Evolutionary conservation across 805 yeast genomes (phyloP).

Genomic region (Barnettozyma wickerhamii): DNA sequence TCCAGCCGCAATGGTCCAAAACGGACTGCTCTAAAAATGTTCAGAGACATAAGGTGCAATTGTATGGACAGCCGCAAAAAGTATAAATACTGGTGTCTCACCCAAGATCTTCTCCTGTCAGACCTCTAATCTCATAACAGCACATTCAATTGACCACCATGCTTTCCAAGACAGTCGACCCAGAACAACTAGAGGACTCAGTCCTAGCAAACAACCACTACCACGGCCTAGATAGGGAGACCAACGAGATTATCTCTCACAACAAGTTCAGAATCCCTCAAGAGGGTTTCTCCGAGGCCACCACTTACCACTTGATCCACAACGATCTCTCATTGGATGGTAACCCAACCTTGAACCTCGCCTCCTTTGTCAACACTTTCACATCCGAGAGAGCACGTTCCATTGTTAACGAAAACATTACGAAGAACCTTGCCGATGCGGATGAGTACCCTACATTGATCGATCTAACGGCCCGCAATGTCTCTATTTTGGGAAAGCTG

Average conservation of each 20-base stretch:
- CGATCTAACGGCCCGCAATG: conserved; percentile 77
- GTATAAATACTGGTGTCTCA: not conserved
- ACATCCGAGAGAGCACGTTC: conserved; percentile 48
- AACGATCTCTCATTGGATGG: conserved; percentile 83
- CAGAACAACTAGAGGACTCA: conserved; percentile 29
- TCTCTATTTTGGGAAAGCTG: conserved; percentile 69
- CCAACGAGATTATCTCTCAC: conserved; percentile 19
- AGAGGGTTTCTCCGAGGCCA: conserved; percentile 45
- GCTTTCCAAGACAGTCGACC: conserved; percentile 25
- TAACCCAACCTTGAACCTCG: conserved; percentile 75
- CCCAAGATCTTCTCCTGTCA: too few relatives aligned
- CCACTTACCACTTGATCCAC: conserved; percentile 59
- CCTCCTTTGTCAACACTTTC: conserved; percentile 83
- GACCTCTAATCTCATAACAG: too few relatives aligned
- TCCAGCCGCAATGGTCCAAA: too few relatives aligned
- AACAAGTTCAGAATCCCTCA: conserved; percentile 57
- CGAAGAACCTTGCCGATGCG: conserved; percentile 87
- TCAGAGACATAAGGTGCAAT: too few relatives aligned
- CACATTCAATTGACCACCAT: conserved; percentile 10
- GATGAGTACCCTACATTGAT: conserved; percentile 89
- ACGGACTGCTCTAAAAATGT: too few relatives aligned
- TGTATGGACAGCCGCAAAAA: too few relatives aligned
- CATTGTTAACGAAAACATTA: conserved; percentile 64
- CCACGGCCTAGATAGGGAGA: conserved; percentile 15
- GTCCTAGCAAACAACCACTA: conserved; percentile 25